These are phyloP conservation scores for Kokia cookei DNA, from an alignment of 441 rosid genomes.

Conservation along the genomic window DNA sequence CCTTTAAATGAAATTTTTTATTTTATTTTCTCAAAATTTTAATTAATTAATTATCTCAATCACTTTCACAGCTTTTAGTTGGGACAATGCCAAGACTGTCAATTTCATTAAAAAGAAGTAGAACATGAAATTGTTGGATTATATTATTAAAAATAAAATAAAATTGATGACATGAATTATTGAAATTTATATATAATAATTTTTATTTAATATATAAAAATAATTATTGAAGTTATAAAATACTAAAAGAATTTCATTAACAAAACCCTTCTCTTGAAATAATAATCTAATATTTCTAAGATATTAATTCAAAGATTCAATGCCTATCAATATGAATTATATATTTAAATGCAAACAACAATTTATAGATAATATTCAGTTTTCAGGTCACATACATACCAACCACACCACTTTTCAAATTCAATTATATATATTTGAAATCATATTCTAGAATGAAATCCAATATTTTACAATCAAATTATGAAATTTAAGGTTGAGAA, in stretches of 20 bases:
- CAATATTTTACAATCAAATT: too few relatives aligned
- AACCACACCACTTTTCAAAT: too few relatives aligned
- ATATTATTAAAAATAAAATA: neutral
- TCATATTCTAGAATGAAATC: too few relatives aligned
- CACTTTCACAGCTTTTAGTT: slow-evolving; percentile 23
- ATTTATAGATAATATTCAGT: too few relatives aligned
- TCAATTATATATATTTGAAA: too few relatives aligned
- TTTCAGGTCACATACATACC: too few relatives aligned
- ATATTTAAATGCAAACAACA: too few relatives aligned
- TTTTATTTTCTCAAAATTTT: neutral
- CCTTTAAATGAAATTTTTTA: neutral
- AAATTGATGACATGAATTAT: neutral
- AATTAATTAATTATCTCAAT: slow-evolving; percentile 13
- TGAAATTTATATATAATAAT: neutral
- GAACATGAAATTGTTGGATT: neutral
- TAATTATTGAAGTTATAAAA: neutral
- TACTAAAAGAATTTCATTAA: neutral
- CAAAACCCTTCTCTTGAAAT: too few relatives aligned
- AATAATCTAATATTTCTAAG: too few relatives aligned
- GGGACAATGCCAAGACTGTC: slow-evolving; percentile 25
- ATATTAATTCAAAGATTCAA: too few relatives aligned
- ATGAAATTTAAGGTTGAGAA: too few relatives aligned
- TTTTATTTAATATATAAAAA: neutral
- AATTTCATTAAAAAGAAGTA: slow-evolving; percentile 15
- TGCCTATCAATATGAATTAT: too few relatives aligned